Evolutionary conservation across 2,329 filamentous ascomycete species (phyloP).

Genomic region (Aspergillus tanneri): DNA sequence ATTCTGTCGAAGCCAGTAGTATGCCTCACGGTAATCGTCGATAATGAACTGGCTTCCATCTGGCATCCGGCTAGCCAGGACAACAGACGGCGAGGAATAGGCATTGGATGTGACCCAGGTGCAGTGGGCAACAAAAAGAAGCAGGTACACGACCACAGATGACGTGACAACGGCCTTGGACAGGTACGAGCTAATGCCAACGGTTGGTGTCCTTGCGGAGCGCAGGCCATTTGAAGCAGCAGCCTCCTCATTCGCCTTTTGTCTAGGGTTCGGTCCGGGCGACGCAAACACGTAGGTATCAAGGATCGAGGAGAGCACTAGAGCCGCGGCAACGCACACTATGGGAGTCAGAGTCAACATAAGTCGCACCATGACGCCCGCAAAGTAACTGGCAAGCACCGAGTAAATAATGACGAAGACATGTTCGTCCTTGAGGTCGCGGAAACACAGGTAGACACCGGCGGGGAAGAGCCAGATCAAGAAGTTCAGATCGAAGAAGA

Average conservation of each 20-base stretch:
- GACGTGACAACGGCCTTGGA: conserved; percentile 78
- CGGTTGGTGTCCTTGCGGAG: conserved; percentile 67
- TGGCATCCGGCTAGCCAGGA: conserved; percentile 85
- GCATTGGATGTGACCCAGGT: conserved; percentile 99
- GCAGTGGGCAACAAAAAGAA: conserved; percentile 95
- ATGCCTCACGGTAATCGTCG: conserved; percentile 97
- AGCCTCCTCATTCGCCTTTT: conserved; percentile 42
- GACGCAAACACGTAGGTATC: conserved; percentile 77
- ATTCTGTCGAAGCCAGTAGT: conserved; percentile 99
- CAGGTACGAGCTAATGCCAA: conserved; percentile 78
- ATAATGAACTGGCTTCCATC: conserved; percentile 98
- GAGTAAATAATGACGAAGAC: conserved; percentile 97
- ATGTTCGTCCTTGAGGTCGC: conserved; percentile 88
- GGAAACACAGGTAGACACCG: conserved; percentile 97
- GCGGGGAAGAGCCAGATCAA: conserved; percentile 99
- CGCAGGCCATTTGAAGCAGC: conserved; percentile 53
- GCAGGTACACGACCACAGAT: conserved; percentile 72
- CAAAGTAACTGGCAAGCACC: conserved; percentile 96
- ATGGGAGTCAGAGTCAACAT: conserved; percentile 97
- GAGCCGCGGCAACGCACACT: conserved; percentile 89
- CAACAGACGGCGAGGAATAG: conserved; percentile 96
- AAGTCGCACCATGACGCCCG: conserved; percentile 97
- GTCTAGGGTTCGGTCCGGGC: conserved; percentile 54
- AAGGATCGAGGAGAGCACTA: conserved; percentile 82
- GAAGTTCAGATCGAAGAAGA: conserved; percentile 98